phyloP scores from a whole-genome alignment of 2,329 filamentous ascomycete species.

The Exophiala lecanii-corni region DNA sequence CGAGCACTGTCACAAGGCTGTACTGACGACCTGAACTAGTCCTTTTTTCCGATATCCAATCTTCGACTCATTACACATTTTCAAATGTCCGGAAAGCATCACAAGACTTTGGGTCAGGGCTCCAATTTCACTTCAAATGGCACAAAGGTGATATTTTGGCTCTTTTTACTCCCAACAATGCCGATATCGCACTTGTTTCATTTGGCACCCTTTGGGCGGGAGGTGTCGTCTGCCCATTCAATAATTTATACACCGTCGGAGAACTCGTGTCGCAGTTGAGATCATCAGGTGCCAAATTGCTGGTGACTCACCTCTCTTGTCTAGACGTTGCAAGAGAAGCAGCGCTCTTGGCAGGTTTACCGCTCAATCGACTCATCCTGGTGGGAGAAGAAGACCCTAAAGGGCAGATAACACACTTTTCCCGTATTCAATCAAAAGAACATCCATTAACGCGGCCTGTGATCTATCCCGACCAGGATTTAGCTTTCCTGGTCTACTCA shows the following conservation, averaged over 20 bases:
- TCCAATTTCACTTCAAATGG: slow-evolving; percentile 63
- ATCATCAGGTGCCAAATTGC: slow-evolving; percentile 66
- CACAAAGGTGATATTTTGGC: slow-evolving; percentile 76
- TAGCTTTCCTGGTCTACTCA: slow-evolving; percentile 81
- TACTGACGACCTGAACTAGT: too few relatives aligned
- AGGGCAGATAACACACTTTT: slow-evolving; percentile 53
- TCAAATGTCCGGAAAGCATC: slow-evolving; percentile 62
- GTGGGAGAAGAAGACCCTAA: slow-evolving; percentile 49
- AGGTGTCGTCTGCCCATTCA: slow-evolving; percentile 73
- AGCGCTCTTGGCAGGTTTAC: slow-evolving; percentile 64
- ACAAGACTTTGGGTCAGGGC: slow-evolving; percentile 69
- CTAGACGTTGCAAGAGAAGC: slow-evolving; percentile 63
- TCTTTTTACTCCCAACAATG: slow-evolving; percentile 74
- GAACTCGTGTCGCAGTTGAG: slow-evolving; percentile 80
- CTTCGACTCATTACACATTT: slow-evolving; percentile 64
- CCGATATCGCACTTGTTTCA: slow-evolving; percentile 71
- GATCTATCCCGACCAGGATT: slow-evolving; percentile 63
- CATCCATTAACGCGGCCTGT: slow-evolving; percentile 57
- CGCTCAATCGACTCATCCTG: slow-evolving; percentile 67
- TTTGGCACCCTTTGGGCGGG: slow-evolving; percentile 81
- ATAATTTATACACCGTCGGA: slow-evolving; percentile 75
- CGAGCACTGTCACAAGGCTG: too few relatives aligned
- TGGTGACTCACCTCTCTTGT: slow-evolving; percentile 67
- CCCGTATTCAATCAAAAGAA: slow-evolving; percentile 53
- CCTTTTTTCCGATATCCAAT: slow-evolving; percentile 46